Percentiles rank a stretch among this genome's conserved stretches.
Evolutionary conservation across 441 rosid species (phyloP).

Genomic region (Eutrema salsugineum): DNA sequence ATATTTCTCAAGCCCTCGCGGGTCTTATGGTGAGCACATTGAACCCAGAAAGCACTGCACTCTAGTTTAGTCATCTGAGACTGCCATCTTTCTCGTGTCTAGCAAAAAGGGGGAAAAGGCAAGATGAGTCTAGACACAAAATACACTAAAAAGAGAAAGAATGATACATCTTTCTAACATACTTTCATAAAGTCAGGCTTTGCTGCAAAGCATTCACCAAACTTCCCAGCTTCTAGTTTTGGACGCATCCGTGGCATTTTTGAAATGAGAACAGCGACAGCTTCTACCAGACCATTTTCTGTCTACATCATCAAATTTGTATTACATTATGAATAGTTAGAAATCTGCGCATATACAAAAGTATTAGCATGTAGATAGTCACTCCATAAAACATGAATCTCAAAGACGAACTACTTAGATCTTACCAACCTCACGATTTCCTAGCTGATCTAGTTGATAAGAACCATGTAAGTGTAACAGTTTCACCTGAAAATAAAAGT

Average conservation of each 20-base stretch:
- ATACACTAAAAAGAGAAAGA: neutral
- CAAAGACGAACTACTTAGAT: slow-evolving; percentile 18
- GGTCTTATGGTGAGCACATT: slow-evolving; percentile 74
- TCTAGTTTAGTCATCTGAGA: slow-evolving; percentile 80
- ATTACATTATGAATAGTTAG: slow-evolving; percentile 10
- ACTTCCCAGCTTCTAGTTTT: slow-evolving; percentile 53
- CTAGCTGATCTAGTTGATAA: slow-evolving; percentile 85
- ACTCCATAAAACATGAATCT: slow-evolving; percentile 13
- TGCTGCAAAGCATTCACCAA: slow-evolving; percentile 82
- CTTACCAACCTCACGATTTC: slow-evolving; percentile 77
- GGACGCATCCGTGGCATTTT: slow-evolving; percentile 92
- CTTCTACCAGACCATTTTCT: slow-evolving; percentile 93
- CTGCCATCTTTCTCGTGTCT: slow-evolving; percentile 98
- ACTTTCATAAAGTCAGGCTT: slow-evolving; percentile 96
- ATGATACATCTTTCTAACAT: slow-evolving; percentile 17
- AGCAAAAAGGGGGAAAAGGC: slow-evolving; percentile 19
- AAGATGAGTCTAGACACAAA: slow-evolving; percentile 3
- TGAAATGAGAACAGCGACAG: slow-evolving; percentile 88
- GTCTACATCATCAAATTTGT: slow-evolving; percentile 46
- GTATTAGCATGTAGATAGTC: neutral
- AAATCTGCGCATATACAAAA: neutral
- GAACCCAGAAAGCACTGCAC: slow-evolving; percentile 83
- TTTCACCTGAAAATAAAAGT: slow-evolving; percentile 60
- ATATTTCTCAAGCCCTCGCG: slow-evolving; percentile 83
- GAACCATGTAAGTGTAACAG: slow-evolving; percentile 84